Percentiles rank a stretch among this genome's conserved stretches.
These are phyloP conservation scores for Sambucus nigra DNA, from an alignment of 129 eudicot species.

Conservation along the genomic window DNA sequence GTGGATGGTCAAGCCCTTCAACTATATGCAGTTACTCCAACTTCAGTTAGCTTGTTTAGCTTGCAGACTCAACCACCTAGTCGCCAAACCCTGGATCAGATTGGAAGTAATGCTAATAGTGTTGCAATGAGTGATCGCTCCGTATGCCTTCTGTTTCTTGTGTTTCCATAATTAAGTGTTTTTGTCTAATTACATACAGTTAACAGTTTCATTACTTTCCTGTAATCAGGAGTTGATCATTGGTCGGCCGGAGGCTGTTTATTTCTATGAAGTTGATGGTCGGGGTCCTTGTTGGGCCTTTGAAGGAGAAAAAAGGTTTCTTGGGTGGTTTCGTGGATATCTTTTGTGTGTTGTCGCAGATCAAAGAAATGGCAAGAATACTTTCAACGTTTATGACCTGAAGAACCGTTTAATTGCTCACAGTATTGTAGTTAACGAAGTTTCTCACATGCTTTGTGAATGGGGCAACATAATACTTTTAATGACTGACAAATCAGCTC, in stretches of 20 bases:
- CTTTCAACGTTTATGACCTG: conserved; percentile 82
- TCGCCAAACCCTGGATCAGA: conserved; percentile 82
- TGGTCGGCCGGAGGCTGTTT: conserved; percentile 95
- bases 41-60: conserved; percentile 84
- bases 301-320: conserved; percentile 88
- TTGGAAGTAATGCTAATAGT: conserved; percentile 53
- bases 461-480: conserved; percentile 95
- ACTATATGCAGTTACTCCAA: conserved; percentile 85
- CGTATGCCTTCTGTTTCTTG: conserved; percentile 36
- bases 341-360: conserved; percentile 80
- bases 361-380: conserved; percentile 64
- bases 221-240: conserved; percentile 71
- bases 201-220: neutral
- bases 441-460: conserved; percentile 90
- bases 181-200: conserved; percentile 6
- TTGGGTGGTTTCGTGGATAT: conserved; percentile 99
- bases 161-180: neutral
- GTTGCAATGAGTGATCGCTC: conserved; percentile 90
- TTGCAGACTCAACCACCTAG: conserved; percentile 67
- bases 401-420: conserved; percentile 89
- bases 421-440: conserved; percentile 62
- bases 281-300: conserved; percentile 99
- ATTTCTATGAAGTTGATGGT: conserved; percentile 90
- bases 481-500: conserved; percentile 68
- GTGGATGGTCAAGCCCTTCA: conserved; percentile 76